A percentile compares a stretch with the other conserved stretches of the same genome.
phyloP scores from a whole-genome alignment of 2,329 filamentous ascomycete species.

The Elsinoe arachidis region DNA sequence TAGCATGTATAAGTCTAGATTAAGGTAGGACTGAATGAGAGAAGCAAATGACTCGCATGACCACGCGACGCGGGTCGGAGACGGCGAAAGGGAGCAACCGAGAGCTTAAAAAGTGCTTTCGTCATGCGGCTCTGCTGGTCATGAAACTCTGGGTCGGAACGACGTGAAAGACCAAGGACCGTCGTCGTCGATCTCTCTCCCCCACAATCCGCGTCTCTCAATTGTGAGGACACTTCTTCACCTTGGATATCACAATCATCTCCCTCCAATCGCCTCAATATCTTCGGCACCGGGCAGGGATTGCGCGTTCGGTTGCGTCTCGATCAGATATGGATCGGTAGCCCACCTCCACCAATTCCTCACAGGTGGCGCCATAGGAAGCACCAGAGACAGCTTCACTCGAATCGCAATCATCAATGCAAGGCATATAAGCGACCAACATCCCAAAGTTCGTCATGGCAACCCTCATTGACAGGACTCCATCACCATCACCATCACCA shows the following conservation, averaged over 20 bases:
- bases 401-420: background rate
- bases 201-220: background rate
- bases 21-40: too few species aligned
- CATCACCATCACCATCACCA: conserved; percentile 19
- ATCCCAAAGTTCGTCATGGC: background rate
- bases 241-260: too few species aligned
- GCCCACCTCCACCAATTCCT: too few species aligned
- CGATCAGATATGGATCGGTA: too few species aligned
- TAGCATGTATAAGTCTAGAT: too few species aligned
- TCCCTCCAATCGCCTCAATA: too few species aligned
- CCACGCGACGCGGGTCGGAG: background rate
- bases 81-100: background rate
- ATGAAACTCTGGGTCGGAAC: background rate
- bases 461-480: background rate
- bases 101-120: background rate
- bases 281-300: too few species aligned
- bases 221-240: too few species aligned
- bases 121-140: background rate
- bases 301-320: too few species aligned
- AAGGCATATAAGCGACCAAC: too few species aligned
- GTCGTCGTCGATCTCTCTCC: background rate
- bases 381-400: background rate
- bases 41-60: background rate
- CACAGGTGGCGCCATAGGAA: too few species aligned
- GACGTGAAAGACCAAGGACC: background rate